phyloP scores from a whole-genome alignment of 352 stramenopile genomes.

The Pythium phragmiticola region DNA sequence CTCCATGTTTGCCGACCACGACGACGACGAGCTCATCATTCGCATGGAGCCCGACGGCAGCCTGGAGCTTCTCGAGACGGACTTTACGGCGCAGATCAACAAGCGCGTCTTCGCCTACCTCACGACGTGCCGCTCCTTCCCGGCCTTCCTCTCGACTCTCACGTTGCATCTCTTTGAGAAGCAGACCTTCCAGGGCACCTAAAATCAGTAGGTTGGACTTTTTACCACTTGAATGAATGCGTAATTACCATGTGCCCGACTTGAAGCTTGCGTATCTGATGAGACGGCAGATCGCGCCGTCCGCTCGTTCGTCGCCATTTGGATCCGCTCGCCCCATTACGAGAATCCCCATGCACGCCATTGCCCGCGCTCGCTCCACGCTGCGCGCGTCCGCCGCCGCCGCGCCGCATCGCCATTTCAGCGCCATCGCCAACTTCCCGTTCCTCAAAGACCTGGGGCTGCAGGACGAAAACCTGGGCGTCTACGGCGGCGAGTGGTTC shows the following conservation, averaged over 20 bases:
- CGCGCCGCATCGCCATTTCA: slow-evolving; percentile 35
- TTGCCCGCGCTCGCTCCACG: slow-evolving; percentile 14
- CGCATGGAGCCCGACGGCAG: slow-evolving; percentile 74
- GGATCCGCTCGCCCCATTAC: not conserved
- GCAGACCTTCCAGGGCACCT: slow-evolving; percentile 81
- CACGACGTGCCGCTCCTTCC: slow-evolving; percentile 84
- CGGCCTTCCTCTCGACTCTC: slow-evolving; percentile 86
- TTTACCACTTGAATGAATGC: slow-evolving; percentile 2
- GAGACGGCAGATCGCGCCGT: slow-evolving; percentile 13
- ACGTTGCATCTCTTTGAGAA: slow-evolving; percentile 90
- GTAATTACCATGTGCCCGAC: slow-evolving; percentile 16
- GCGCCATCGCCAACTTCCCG: slow-evolving; percentile 54
- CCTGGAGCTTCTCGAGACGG: slow-evolving; percentile 82
- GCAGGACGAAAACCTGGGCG: slow-evolving; percentile 78
- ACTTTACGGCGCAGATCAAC: slow-evolving; percentile 71
- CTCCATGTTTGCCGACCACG: slow-evolving; percentile 82
- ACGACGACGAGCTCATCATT: slow-evolving; percentile 84
- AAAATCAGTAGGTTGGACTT: slow-evolving; percentile 11
- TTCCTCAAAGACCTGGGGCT: slow-evolving; percentile 83
- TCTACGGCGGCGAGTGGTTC: slow-evolving; percentile 88
- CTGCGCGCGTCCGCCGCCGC: slow-evolving; percentile 9
- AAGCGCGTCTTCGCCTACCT: slow-evolving; percentile 66
- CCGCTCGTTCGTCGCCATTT: slow-evolving; percentile 21
- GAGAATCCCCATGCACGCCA: slow-evolving; percentile 18
- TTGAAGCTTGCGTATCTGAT: slow-evolving; percentile 25